Evolutionary conservation across 2,329 filamentous ascomycete species (phyloP), one percentile per base, ranked within the genome.

Genomic region (Annulohypoxylon truncatum): DNA sequence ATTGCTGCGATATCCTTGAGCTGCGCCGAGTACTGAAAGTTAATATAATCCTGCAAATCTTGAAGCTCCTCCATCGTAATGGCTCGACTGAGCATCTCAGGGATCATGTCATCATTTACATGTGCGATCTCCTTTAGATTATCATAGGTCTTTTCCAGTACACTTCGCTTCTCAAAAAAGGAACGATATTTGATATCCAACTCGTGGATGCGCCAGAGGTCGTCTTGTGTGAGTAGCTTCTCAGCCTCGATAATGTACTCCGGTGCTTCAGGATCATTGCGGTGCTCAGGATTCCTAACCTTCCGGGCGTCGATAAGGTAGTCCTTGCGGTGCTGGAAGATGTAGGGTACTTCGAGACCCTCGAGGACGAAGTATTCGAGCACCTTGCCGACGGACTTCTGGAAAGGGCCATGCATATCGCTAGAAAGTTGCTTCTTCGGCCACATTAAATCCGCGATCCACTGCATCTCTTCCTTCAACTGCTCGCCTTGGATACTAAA

Each of bases 301-400:
- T 92, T 94, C 70, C 90, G 90, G 22, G 92, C 92, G 75, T 98
- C 93, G 61, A 99, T 96, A 44, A 99, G 86, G 76, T 98, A 99
- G 78, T 99, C 96, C 79, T 97, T 97, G 66, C 96, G 93, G 76
- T 99, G 96, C 78, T 97, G 95, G 79, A 97, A 97, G 72, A 99
- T 96, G 78, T 97, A 99, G 0, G 96, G 95, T 1, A 97, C 94
- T 79, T 99, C 96, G 73, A 95, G 93, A 72, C 97, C 93, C 70
- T 98, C 94, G 3, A 95, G 89, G 53, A 97, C 93, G 79, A 99
- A 93, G 77, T 98, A 97, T 74, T 97, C 93, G 38, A 99, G 85
- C 9, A 98, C 94, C 78, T 97, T 97, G 72, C 90, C 90, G 58
- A 99, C 90, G 4, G 95, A 92, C 73, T 92, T 92, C 74, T 92